These are phyloP conservation scores for Bisporella sp. DNA, from an alignment of 2,329 filamentous ascomycete genomes.

Conservation along the genomic window DNA sequence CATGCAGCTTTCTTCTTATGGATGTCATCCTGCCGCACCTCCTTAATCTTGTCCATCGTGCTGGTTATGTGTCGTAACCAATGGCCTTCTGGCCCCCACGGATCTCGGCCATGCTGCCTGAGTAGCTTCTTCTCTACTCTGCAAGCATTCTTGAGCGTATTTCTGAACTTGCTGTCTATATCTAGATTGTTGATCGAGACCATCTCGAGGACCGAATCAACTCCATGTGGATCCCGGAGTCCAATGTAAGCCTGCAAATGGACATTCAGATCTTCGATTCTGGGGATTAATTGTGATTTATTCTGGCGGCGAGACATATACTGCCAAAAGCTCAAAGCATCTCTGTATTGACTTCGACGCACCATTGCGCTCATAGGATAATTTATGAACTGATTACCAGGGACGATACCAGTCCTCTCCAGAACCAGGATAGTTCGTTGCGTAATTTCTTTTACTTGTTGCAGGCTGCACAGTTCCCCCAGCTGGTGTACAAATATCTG, in stretches of 20 bases:
- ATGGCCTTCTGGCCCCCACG: no score
- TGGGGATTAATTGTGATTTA: slow-evolving; percentile 7
- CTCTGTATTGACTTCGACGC: slow-evolving; percentile 6
- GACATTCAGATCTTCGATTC: slow-evolving; percentile 19
- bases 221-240: slow-evolving; percentile 15
- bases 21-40: no score
- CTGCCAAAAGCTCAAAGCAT: slow-evolving; percentile 24
- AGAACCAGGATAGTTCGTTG: slow-evolving; percentile 12
- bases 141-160: neutral
- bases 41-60: no score
- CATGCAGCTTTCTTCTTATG: no score
- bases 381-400: slow-evolving; percentile 16
- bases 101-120: neutral
- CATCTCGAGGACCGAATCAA: slow-evolving; percentile 20
- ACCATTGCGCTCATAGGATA: slow-evolving; percentile 21
- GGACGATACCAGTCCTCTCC: slow-evolving; percentile 13
- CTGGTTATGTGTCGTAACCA: no score
- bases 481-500: slow-evolving; percentile 20
- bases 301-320: slow-evolving; percentile 14
- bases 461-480: neutral
- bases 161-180: slow-evolving; percentile 14
- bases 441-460: slow-evolving; percentile 1
- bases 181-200: slow-evolving; percentile 16
- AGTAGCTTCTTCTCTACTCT: neutral
- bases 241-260: slow-evolving; percentile 22